A percentile compares a stretch with the other conserved stretches of the same genome.
phyloP scores from a whole-genome alignment of 768 basidiomycete genomes.

The Amanita phalloides region DNA sequence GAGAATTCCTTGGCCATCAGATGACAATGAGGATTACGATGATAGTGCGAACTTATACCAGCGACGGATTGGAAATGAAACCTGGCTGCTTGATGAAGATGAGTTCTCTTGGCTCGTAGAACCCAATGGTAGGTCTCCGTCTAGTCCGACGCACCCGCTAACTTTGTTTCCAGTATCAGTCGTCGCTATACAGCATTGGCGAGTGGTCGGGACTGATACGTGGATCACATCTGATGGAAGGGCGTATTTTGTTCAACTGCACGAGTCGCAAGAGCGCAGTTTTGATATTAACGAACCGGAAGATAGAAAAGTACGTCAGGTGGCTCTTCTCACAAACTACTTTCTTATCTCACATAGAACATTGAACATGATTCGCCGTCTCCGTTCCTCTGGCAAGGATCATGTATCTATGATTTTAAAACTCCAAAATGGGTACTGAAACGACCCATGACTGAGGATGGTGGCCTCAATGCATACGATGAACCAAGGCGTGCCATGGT shows the following conservation, averaged over 20 bases:
- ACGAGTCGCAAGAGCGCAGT: slow-evolving; percentile 24
- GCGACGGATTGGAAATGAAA: slow-evolving; percentile 43
- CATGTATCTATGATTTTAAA: slow-evolving; percentile 69
- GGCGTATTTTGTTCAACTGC: slow-evolving; percentile 66
- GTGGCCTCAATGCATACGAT: slow-evolving; percentile 30
- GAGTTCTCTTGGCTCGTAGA: slow-evolving; percentile 71
- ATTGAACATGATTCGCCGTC: slow-evolving; percentile 6
- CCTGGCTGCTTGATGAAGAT: slow-evolving; percentile 57
- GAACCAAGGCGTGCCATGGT: slow-evolving; percentile 58
- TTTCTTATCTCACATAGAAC: neutral
- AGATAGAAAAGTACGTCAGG: slow-evolving; percentile 9
- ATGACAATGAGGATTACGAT: slow-evolving; percentile 28
- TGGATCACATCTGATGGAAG: slow-evolving; percentile 85
- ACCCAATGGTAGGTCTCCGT: slow-evolving; percentile 42
- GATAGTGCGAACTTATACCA: slow-evolving; percentile 19
- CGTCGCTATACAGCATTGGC: slow-evolving; percentile 48
- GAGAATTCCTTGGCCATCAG: slow-evolving; percentile 73
- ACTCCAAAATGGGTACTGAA: slow-evolving; percentile 76
- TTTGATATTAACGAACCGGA: slow-evolving; percentile 11
- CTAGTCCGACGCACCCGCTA: neutral
- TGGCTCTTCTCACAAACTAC: neutral
- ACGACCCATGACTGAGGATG: slow-evolving; percentile 43
- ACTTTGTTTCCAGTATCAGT: slow-evolving; percentile 40
- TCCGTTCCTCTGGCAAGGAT: slow-evolving; percentile 54
- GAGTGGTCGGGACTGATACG: slow-evolving; percentile 52